Percentiles rank a stretch among this genome's conserved stretches.
These are phyloP conservation scores for Rosa lucieae DNA, from an alignment of 306 rosid species.

Conservation along the genomic window DNA sequence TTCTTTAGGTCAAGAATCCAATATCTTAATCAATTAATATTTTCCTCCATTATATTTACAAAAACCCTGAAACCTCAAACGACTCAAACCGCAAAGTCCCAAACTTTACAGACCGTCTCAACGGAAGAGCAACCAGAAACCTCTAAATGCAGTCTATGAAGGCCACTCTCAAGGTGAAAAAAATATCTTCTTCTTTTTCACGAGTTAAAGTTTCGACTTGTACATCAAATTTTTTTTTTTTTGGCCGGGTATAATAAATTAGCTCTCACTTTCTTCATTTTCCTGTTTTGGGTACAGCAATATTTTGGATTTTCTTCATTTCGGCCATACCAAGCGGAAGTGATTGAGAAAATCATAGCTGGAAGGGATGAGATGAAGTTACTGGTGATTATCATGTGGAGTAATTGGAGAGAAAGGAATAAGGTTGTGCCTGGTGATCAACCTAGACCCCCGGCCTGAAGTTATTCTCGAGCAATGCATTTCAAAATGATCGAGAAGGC, in stretches of 20 bases:
- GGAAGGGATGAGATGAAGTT: constrained; percentile 41
- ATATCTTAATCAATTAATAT: neutral
- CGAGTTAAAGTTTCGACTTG: neutral
- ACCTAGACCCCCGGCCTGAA: too few relatives aligned
- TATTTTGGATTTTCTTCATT: constrained; percentile 68
- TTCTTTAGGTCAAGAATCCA: too few relatives aligned
- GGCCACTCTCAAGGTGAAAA: constrained; percentile 55
- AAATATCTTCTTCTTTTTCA: neutral
- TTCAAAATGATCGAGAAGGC: too few relatives aligned
- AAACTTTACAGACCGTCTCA: neutral
- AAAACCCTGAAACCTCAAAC: neutral
- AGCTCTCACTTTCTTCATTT: neutral
- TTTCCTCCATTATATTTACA: neutral
- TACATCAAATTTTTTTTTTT: neutral
- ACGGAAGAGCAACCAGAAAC: neutral
- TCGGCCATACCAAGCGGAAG: constrained; percentile 72
- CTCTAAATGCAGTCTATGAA: constrained; percentile 27
- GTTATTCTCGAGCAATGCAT: too few relatives aligned
- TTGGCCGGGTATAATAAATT: neutral
- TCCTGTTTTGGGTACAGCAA: constrained; percentile 37
- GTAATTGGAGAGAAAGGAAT: too few relatives aligned
- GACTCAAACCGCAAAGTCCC: neutral
- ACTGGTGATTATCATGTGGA: too few relatives aligned
- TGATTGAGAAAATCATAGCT: constrained; percentile 55
- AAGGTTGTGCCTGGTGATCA: too few relatives aligned